These are phyloP conservation scores for Candida wancherniae DNA, from an alignment of 805 yeast genomes.

Conservation along the genomic window DNA sequence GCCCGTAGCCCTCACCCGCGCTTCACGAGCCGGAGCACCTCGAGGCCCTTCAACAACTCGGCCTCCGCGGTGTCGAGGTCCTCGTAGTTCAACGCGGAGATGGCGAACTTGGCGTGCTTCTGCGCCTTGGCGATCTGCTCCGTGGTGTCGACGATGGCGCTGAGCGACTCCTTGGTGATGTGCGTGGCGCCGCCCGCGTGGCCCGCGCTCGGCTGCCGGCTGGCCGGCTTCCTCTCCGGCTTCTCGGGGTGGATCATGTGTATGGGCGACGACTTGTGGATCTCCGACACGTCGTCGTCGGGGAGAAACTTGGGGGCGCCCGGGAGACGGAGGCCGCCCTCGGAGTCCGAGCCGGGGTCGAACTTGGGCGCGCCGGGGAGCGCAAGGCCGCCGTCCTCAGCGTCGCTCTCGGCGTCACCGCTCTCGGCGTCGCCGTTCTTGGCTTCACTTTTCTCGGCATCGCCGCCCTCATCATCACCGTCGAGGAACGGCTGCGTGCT, in stretches of 20 bases:
- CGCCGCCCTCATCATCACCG: not conserved
- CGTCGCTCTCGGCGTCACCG: not conserved
- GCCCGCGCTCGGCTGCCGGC: constrained; percentile 1
- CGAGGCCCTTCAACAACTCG: constrained; percentile 54
- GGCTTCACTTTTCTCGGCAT: not conserved
- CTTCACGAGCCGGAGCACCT: constrained; percentile 26
- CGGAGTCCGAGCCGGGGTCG: constrained; percentile 21
- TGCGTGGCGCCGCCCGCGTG: constrained; percentile 3
- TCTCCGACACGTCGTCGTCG: constrained; percentile 32
- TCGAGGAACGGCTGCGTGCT: not conserved
- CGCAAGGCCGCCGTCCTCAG: constrained; percentile 6
- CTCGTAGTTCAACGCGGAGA: constrained; percentile 75
- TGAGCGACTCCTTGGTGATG: constrained; percentile 36
- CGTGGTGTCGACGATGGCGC: constrained; percentile 48
- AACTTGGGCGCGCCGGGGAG: constrained; percentile 40
- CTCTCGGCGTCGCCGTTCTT: not conserved
- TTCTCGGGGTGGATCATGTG: constrained; percentile 28
- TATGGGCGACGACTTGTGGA: constrained; percentile 36
- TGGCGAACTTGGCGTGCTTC: constrained; percentile 68
- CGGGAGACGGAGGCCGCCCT: constrained; percentile 28
- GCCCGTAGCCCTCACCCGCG: not conserved
- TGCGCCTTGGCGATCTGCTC: constrained; percentile 58
- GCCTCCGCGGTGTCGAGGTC: constrained; percentile 64
- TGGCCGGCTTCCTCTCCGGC: constrained; percentile 1
- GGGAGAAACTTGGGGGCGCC: constrained; percentile 42